Evolutionary conservation across 164 flowering plant genomes (phyloP).

Genomic region (Annona cherimola): DNA sequence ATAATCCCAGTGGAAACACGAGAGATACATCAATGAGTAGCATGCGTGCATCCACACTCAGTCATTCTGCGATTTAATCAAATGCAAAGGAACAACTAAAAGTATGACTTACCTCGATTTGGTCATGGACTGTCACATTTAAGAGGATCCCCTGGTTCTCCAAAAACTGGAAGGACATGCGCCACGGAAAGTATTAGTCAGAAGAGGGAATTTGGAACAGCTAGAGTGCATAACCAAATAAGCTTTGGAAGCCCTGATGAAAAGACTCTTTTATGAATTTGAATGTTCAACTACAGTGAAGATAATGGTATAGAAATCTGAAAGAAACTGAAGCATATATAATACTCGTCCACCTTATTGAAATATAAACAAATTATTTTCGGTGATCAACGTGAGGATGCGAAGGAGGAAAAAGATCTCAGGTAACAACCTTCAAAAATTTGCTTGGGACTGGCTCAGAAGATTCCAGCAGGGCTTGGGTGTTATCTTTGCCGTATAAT

Average conservation of each 20-base stretch:
- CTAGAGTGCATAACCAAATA: background rate
- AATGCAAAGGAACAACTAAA: background rate
- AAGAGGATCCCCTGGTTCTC: slow-evolving; percentile 73
- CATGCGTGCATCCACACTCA: too few species aligned
- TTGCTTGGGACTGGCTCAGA: slow-evolving; percentile 56
- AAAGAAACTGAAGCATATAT: background rate
- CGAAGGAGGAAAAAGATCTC: background rate
- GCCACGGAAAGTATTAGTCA: background rate
- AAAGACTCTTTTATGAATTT: background rate
- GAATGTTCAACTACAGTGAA: too few species aligned
- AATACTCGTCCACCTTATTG: background rate
- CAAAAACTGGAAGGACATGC: slow-evolving; percentile 49
- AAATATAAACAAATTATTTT: background rate
- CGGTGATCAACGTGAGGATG: background rate
- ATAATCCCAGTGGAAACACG: too few species aligned
- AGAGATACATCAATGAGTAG: background rate
- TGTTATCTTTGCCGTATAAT: slow-evolving; percentile 59
- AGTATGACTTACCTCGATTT: slow-evolving; percentile 61
- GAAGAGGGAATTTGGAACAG: background rate
- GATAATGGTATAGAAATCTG: background rate
- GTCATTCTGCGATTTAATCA: background rate
- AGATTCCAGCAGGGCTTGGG: slow-evolving; percentile 68
- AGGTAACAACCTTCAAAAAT: slow-evolving; percentile 51
- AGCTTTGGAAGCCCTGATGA: background rate
- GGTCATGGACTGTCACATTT: slow-evolving; percentile 54